phyloP scores from a whole-genome alignment of 2,329 filamentous ascomycete genomes.

The Colletotrichum sp. region DNA sequence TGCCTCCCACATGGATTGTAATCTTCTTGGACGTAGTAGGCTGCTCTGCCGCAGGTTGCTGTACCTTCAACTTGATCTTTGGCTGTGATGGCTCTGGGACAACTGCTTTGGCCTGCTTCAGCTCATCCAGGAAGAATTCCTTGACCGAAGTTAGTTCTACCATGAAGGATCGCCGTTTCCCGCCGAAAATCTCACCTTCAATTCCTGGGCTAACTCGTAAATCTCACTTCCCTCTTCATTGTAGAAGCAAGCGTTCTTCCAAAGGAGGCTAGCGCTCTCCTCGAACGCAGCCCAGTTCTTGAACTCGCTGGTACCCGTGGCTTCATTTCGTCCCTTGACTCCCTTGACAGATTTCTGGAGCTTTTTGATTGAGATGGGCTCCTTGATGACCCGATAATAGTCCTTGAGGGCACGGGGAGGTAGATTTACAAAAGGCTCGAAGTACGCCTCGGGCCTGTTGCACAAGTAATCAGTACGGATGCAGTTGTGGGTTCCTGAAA shows the following conservation, averaged over 20 bases:
- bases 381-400: slow-evolving; percentile 84
- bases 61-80: slow-evolving; percentile 82
- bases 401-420: slow-evolving; percentile 79
- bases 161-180: too few species aligned
- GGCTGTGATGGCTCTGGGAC: slow-evolving; percentile 76
- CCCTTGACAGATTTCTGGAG: slow-evolving; percentile 81
- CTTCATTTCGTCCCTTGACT: slow-evolving; percentile 69
- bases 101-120: slow-evolving; percentile 74
- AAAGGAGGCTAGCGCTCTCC: slow-evolving; percentile 79
- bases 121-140: slow-evolving; percentile 70
- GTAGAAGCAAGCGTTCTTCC: slow-evolving; percentile 87
- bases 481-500: neutral
- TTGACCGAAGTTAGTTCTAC: slow-evolving; percentile 37
- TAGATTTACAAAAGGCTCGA: slow-evolving; percentile 78
- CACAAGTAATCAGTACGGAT: neutral
- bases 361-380: slow-evolving; percentile 79
- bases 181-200: slow-evolving; percentile 64
- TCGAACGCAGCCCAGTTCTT: slow-evolving; percentile 85
- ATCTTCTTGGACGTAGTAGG: slow-evolving; percentile 62
- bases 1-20: slow-evolving; percentile 72
- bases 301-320: slow-evolving; percentile 70
- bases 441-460: slow-evolving; percentile 73
- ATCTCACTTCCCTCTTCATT: slow-evolving; percentile 93
- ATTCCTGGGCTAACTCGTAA: slow-evolving; percentile 74
- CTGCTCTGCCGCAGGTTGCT: slow-evolving; percentile 40